Conservation (phyloP, 768 basidiomycete genomes). For the Leccinum incarnatum region DNA sequence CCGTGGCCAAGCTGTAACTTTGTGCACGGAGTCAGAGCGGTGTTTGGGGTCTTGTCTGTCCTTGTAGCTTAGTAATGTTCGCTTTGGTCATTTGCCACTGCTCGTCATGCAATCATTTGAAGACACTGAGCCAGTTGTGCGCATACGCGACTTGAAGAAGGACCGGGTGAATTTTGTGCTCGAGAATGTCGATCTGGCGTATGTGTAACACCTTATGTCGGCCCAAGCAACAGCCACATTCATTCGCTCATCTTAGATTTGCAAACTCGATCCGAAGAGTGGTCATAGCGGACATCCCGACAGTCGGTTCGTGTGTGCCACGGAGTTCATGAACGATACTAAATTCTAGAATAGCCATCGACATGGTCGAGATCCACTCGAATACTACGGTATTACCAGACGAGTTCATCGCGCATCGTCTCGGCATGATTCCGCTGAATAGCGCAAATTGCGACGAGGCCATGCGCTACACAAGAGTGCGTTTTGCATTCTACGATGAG, state of each 20-base stretch:
- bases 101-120: conserved; percentile 35
- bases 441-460: conserved; percentile 88
- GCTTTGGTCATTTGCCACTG: background rate
- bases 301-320: conserved; percentile 66
- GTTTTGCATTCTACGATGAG: conserved; percentile 24
- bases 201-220: conserved; percentile 31
- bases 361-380: conserved; percentile 88
- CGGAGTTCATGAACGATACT: conserved; percentile 1
- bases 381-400: conserved; percentile 95
- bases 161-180: conserved; percentile 90
- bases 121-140: conserved; percentile 62
- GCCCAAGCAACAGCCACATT: conserved; percentile 3
- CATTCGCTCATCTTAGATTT: conserved; percentile 50
- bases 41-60: conserved; percentile 21
- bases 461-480: conserved; percentile 73
- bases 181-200: conserved; percentile 96
- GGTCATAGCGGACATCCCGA: conserved; percentile 96
- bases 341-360: conserved; percentile 65
- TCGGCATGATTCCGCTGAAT: conserved; percentile 90
- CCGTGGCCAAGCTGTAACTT: conserved; percentile 41
- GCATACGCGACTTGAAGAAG: conserved; percentile 80
- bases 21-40: background rate
- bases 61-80: conserved; percentile 1
- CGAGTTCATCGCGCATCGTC: conserved; percentile 94
- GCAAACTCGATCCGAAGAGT: conserved; percentile 93